A percentile compares a stretch with the other conserved stretches of the same genome.
These are phyloP conservation scores for Aspergillus conjunctus DNA, from an alignment of 495 filamentous ascomycete species.

Conservation along the genomic window DNA sequence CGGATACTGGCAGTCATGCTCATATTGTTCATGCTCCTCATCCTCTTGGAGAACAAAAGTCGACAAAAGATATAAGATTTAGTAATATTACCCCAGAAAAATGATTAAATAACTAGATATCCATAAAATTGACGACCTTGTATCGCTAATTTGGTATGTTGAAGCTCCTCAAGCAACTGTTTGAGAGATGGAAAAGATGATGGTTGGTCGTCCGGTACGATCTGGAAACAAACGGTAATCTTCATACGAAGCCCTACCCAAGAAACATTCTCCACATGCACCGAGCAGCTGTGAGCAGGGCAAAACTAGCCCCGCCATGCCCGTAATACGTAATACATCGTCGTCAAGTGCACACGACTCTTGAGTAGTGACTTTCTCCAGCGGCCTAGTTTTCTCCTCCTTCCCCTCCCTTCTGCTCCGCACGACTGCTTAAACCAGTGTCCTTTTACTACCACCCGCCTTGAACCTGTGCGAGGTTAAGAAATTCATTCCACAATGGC, in stretches of 20 bases:
- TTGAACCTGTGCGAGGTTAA: slow-evolving; percentile 31
- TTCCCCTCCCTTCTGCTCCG: slow-evolving; percentile 29
- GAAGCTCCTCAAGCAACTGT: neutral
- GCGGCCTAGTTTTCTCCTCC: slow-evolving; percentile 26
- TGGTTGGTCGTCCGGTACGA: neutral
- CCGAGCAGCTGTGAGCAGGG: neutral
- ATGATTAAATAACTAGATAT: no score
- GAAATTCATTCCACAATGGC: slow-evolving; percentile 43
- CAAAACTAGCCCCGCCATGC: slow-evolving; percentile 16
- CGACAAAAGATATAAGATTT: no score
- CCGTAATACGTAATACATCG: slow-evolving; percentile 14
- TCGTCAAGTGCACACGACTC: slow-evolving; percentile 18
- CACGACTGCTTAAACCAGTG: slow-evolving; percentile 17
- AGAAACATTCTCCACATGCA: slow-evolving; percentile 1
- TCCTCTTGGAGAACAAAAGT: no score
- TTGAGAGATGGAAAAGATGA: neutral
- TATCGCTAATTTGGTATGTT: no score
- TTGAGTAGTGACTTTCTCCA: slow-evolving; percentile 24
- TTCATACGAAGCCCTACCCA: slow-evolving; percentile 18
- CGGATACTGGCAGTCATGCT: no score
- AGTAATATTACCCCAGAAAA: no score
- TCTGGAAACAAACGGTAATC: slow-evolving; percentile 13
- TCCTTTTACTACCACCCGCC: slow-evolving; percentile 23
- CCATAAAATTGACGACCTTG: no score
- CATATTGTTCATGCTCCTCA: no score